Evolutionary conservation across 306 rosid species (phyloP).

Genomic region (Vicia villosa): DNA sequence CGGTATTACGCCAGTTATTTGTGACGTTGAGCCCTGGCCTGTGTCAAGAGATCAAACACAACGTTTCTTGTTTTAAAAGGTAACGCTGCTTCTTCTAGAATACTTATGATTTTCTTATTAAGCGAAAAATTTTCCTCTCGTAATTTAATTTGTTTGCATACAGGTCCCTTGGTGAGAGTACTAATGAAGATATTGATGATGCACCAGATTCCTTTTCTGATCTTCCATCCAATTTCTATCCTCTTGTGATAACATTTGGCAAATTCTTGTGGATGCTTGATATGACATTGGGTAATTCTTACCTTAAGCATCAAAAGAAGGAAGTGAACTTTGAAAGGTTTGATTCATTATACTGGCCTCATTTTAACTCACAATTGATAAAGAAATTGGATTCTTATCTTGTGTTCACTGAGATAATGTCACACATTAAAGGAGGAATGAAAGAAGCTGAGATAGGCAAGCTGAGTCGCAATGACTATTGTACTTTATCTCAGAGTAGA

Average conservation of each 20-base stretch:
- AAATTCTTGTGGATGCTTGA: constrained; percentile 80
- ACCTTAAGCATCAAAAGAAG: constrained; percentile 46
- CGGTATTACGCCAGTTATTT: constrained; percentile 56
- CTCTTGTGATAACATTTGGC: constrained; percentile 67
- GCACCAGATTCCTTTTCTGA: constrained; percentile 49
- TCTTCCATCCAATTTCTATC: constrained; percentile 47
- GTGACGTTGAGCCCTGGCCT: constrained; percentile 67
- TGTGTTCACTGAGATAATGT: constrained; percentile 71
- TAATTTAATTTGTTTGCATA: neutral
- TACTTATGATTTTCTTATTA: neutral
- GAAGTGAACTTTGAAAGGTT: constrained; percentile 69
- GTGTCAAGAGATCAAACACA: constrained; percentile 61
- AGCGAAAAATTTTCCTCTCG: neutral
- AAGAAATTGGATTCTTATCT: constrained; percentile 53
- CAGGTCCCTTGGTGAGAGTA: constrained; percentile 7
- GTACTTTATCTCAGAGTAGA: constrained; percentile 40
- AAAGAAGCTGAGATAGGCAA: constrained; percentile 44
- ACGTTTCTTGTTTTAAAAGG: constrained; percentile 66
- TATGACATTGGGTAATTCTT: constrained; percentile 57
- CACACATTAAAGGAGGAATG: constrained; percentile 69
- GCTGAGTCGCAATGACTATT: constrained; percentile 49
- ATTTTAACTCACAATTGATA: constrained; percentile 41
- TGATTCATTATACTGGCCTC: constrained; percentile 70
- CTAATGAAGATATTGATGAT: constrained; percentile 43
- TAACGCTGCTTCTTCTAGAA: constrained; percentile 8